These are phyloP conservation scores for Blastobotrys illinoisensis DNA, from an alignment of 1,139 yeast genomes.

Conservation along the genomic window DNA sequence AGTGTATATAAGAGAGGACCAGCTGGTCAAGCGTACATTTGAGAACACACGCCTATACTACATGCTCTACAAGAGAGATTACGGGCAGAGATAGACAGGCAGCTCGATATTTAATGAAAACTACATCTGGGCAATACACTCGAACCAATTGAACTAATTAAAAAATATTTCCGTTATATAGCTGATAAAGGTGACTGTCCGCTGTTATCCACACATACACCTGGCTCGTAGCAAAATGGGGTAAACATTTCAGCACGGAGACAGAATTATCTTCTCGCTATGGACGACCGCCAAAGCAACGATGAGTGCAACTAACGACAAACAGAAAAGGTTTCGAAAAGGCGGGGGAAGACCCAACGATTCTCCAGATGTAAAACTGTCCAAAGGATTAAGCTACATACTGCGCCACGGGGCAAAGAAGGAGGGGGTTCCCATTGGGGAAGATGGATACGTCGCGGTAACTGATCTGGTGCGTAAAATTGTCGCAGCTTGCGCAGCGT, in stretches of 20 bases:
- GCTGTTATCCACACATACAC: too few relatives aligned
- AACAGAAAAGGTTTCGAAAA: constrained; percentile 3
- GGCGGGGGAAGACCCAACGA: constrained; percentile 12
- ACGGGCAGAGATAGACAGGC: too few relatives aligned
- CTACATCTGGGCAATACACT: too few relatives aligned
- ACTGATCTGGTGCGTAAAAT: constrained; percentile 34
- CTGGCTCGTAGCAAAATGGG: too few relatives aligned
- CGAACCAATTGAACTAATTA: too few relatives aligned
- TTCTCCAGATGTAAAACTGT: constrained; percentile 40
- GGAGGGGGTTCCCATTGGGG: constrained; percentile 59
- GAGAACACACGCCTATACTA: not conserved
- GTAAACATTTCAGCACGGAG: not conserved
- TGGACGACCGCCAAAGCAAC: not conserved
- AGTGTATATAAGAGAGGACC: not conserved
- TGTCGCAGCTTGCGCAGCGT: not conserved
- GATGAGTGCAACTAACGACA: constrained; percentile 2
- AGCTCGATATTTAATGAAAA: too few relatives aligned
- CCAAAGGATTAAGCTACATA: constrained; percentile 69
- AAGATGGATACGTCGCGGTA: constrained; percentile 60
- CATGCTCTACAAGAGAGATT: too few relatives aligned
- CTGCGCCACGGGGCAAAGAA: constrained; percentile 81
- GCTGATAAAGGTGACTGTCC: too few relatives aligned
- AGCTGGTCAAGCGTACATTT: not conserved
- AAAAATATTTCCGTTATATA: too few relatives aligned
- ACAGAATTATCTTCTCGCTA: not conserved